phyloP scores from a whole-genome alignment of 192 early-diverging fungal genomes.

The Rhizoclosmatium globosum region DNA sequence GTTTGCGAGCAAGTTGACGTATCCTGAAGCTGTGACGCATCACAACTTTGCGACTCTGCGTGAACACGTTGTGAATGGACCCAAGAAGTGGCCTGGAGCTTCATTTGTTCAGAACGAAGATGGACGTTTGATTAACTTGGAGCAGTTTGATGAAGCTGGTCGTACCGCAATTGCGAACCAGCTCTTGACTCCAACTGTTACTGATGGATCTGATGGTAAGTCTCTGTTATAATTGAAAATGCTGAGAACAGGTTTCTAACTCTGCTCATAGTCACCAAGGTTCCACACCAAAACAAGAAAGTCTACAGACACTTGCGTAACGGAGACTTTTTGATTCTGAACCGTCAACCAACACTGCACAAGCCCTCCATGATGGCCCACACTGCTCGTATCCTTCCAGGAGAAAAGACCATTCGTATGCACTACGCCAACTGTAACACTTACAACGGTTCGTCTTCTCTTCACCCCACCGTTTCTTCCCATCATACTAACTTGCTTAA shows the following conservation, averaged over 20 bases:
- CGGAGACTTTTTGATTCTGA: slow-evolving; percentile 96
- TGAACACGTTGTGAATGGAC: slow-evolving; percentile 94
- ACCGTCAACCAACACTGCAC: slow-evolving; percentile 99
- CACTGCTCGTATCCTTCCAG: slow-evolving; percentile 91
- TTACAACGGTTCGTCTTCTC: slow-evolving; percentile 38
- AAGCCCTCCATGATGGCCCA: slow-evolving; percentile 99
- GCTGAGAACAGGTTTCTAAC: not conserved
- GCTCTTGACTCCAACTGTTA: slow-evolving; percentile 61
- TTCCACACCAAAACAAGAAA: slow-evolving; percentile 91
- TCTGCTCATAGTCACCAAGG: slow-evolving; percentile 1
- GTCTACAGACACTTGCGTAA: slow-evolving; percentile 95
- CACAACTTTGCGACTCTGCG: slow-evolving; percentile 94
- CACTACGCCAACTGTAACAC: slow-evolving; percentile 90
- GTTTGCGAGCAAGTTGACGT: slow-evolving; percentile 95
- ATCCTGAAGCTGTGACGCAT: slow-evolving; percentile 95
- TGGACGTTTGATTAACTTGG: slow-evolving; percentile 85
- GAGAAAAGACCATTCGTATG: slow-evolving; percentile 99
- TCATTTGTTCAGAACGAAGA: slow-evolving; percentile 95
- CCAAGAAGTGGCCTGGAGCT: slow-evolving; percentile 95
- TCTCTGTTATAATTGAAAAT: slow-evolving; percentile 31
- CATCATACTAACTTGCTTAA: slow-evolving; percentile 64
- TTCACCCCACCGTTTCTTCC: slow-evolving; percentile 9
- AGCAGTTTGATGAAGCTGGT: slow-evolving; percentile 81
- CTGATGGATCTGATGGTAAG: slow-evolving; percentile 37
- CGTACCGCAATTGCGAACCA: slow-evolving; percentile 96